Evolutionary conservation across 371 early-diverging fungal genomes (phyloP).

Genomic region (Mucor lusitanicus): DNA sequence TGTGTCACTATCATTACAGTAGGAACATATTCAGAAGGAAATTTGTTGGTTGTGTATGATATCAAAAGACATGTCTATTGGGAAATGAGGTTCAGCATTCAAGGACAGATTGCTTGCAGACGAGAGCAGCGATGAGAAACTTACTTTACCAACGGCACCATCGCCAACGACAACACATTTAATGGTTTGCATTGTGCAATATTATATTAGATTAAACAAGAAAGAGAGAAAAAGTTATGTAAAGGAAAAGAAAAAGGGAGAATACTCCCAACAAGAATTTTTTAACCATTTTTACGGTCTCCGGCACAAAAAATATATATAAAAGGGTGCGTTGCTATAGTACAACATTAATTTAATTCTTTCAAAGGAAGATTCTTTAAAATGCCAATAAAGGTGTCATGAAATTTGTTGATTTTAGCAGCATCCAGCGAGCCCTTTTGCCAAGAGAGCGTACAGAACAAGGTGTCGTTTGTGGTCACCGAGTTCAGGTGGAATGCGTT

Average conservation of each 20-base stretch:
- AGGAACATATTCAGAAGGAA: constrained; percentile 98
- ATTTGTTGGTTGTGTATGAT: constrained; percentile 98
- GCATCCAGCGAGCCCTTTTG: constrained; percentile 30
- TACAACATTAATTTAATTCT: constrained; percentile 3
- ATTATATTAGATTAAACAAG: neutral
- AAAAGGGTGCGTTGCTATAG: neutral
- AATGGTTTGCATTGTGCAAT: constrained; percentile 78
- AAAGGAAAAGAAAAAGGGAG: constrained; percentile 3
- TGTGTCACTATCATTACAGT: constrained; percentile 61
- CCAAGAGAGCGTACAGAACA: constrained; percentile 34
- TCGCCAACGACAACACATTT: constrained; percentile 98
- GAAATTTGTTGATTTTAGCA: constrained; percentile 1
- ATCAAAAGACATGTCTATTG: constrained; percentile 95
- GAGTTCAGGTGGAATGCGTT: constrained; percentile 26
- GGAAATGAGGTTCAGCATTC: neutral
- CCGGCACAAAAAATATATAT: neutral
- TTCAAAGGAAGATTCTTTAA: constrained; percentile 3
- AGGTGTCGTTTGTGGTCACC: constrained; percentile 16
- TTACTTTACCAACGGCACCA: constrained; percentile 98
- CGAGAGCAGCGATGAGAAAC: neutral
- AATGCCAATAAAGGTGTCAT: constrained; percentile 5
- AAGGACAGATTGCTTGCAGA: neutral
- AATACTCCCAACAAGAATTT: constrained; percentile 2
- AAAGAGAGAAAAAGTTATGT: constrained; percentile 1
- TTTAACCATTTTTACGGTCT: constrained; percentile 1